Base-by-base conservation (phyloP, 805 yeast species). In the Pichia manshurica region DNA sequence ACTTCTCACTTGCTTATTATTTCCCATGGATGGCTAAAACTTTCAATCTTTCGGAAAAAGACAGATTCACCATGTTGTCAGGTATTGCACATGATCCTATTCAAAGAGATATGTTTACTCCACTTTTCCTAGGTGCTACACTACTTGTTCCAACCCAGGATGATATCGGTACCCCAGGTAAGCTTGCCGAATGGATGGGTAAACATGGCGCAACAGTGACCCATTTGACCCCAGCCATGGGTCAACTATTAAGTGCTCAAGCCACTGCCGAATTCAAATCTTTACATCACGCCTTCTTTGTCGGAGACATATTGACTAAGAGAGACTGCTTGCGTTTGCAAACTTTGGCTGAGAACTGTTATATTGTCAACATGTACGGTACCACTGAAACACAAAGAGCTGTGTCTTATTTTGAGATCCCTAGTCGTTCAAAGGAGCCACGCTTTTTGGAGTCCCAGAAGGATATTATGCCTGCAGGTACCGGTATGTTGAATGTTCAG, bases 11-110 rank as follows among this genome's bases (percentile, higher is more conserved):
- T 52, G 96, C 99, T 2, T 93, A 93, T 71, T 93, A 93, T 69
- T 93, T 93, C 78, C 96, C 96, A 33, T 93, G 99, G 99, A 93
- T 93, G 99, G 75, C 97, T 17, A 68, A 87, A 65, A 78, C 83
- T 39, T 93, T 93, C 60, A 79, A 82, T 31, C 75, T 93, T 35
- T 75, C 85, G 37, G 84, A 77, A 46, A 75, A 81, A 32, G 99
- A 95, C 66, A 84, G 74, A 61, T 93, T 93, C 72, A 93, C 99
- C 19, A 93, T 93, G 99, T 76, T 93, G 52, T 86, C 96, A 8
- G 99, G 99, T 61, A 93, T 93, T 65, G 99, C 99, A 0, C 99
- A 93, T 65, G 99, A 93, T 68, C 99, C 99, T 12, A 91, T 93
- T 53, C 99, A 93, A 72, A 84, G 99, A 73, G 99, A 93, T 68